Evolutionary conservation across 176 grass and related monocot species (phyloP), one percentile per base, ranked within the genome.

Genomic region (Stipa capillata): DNA sequence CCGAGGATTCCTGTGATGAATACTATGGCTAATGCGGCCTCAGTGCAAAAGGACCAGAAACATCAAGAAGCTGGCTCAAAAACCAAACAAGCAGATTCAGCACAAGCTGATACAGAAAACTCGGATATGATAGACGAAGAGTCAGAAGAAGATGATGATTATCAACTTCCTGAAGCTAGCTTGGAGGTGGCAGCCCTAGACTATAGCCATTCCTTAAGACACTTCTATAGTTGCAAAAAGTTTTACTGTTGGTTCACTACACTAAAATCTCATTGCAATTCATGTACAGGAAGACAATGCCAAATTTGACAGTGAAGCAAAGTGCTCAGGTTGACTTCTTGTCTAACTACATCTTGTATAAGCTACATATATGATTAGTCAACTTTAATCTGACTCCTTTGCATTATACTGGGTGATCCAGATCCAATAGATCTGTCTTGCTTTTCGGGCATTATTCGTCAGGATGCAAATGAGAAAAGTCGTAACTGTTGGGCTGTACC

Each of bases 61-160:
- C 52, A 71, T 35, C 69, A 85, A 55, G 84, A 89, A 78, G 34
- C 59, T 31, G 60, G 63, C 47, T 24, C 34, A 17, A 87, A 80
- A n/a, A 52, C 52, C 21, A 78, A 75, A 71, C 79, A 84, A 81
- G 11, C 72, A 24, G 62, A 87, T 68, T 48, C 50, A 21, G 78
- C 74, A n/a, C n/a, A n/a, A n/a, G n/a, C n/a, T n/a, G n/a, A n/a
- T 79, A 86, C 60, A 40, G 85, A 87, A 53, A 80, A 37, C 12
- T 83, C 81, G 17, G 56, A 83, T 48, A 81, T 87, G 64, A 69
- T 97, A 60, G 94, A 94, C 52, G 94, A 97, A 50, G 89, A 94
- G 25, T 90, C 96, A 32, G 96, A 98, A 74, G 95, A 97, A 31
- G 95, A 98, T 34, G 96, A 98, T 42, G 96, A 98, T 48, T 91